Evolutionary conservation across 306 rosid genomes (phyloP), one percentile per base, ranked within the genome.

Genomic region (Cicer cuneatum): DNA sequence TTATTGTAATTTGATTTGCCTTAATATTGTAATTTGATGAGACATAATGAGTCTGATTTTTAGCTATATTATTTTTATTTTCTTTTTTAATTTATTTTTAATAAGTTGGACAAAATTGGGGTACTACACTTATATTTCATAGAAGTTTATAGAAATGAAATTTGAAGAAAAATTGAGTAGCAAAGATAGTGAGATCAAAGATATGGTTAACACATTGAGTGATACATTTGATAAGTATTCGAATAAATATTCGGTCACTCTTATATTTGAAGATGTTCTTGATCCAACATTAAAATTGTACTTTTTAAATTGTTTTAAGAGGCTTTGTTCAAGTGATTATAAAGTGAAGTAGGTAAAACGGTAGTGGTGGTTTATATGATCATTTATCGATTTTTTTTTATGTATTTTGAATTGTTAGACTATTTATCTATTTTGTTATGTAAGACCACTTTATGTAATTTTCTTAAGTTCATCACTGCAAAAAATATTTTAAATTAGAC

Each of bases 61-160:
- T n/a, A n/a, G n/a, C n/a, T n/a, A n/a, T n/a, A n/a, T n/a, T n/a
- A n/a, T n/a, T n/a, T n/a, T n/a, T n/a, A n/a, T n/a, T n/a, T n/a
- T n/a, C n/a, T n/a, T n/a, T n/a, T n/a, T n/a, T n/a, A n/a, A n/a
- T n/a, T n/a, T n/a, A n/a, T n/a, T n/a, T n/a, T n/a, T n/a, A n/a
- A n/a, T n/a, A n/a, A n/a, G n/a, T n/a, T n/a, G n/a, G n/a, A n/a
- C n/a, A n/a, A n/a, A n/a, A n/a, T n/a, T n/a, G n/a, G n/a, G n/a
- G n/a, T n/a, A n/a, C n/a, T n/a, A n/a, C n/a, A 49, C 56, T 14
- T 56, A 56, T 54, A 54, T 13, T 54, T 56, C 38, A 21, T 56
- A 14, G n/a, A 56, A 19, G 61, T 21, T 56, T 10, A 56, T 10
- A 18, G 61, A 54, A 35, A 54, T 54, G 59, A 13, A 19, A 19